These are phyloP conservation scores for Shiraia sp. DNA, from an alignment of 2,329 filamentous ascomycete genomes.

Conservation along the genomic window DNA sequence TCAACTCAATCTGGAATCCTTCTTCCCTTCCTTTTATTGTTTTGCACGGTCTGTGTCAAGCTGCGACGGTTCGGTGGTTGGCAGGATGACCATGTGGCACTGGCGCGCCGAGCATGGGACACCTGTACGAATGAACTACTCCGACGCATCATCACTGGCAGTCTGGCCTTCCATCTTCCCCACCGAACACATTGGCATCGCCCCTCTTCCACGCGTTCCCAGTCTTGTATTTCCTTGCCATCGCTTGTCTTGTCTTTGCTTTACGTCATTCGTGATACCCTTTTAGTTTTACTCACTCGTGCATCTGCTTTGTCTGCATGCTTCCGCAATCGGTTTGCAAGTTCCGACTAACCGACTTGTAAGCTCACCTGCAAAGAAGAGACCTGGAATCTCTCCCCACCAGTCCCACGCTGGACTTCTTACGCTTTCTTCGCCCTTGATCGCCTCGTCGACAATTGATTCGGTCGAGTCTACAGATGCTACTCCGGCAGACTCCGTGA, in stretches of 20 bases:
- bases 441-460: constrained; percentile 47
- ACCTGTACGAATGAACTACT: no score
- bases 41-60: constrained; percentile 9
- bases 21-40: constrained; percentile 5
- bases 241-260: no score
- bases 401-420: constrained; percentile 55
- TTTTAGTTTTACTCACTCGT: constrained; percentile 8
- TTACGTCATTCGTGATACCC: constrained; percentile 6
- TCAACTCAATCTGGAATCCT: constrained; percentile 10
- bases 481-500: constrained; percentile 36
- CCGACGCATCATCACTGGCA: constrained; percentile 1
- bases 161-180: constrained; percentile 25
- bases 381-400: constrained; percentile 51
- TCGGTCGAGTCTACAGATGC: constrained; percentile 23
- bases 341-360: constrained; percentile 28
- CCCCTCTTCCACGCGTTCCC: constrained; percentile 11
- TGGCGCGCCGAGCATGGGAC: constrained; percentile 22
- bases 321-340: constrained; percentile 16
- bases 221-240: constrained; percentile 10
- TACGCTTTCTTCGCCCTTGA: constrained; percentile 55
- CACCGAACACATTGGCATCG: constrained; percentile 20
- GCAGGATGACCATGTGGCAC: constrained; percentile 11
- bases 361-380: constrained; percentile 35
- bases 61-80: constrained; percentile 7
- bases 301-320: constrained; percentile 13